These are phyloP conservation scores for Hemileia vastatrix DNA, from an alignment of 1,284 basidiomycete species.

Conservation along the genomic window DNA sequence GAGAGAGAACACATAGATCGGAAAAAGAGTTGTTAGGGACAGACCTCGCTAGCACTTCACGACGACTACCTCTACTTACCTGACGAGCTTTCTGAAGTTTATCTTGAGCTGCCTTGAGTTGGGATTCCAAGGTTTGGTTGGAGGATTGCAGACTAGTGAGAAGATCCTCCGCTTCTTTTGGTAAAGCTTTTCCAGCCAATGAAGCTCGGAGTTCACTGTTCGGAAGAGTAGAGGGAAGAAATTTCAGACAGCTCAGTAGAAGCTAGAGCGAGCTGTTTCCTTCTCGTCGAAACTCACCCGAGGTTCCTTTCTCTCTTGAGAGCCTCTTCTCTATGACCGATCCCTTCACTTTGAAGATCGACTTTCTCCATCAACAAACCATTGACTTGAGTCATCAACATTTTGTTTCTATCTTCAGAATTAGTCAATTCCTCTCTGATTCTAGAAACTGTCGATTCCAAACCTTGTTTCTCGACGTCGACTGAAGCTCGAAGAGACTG, in stretches of 20 bases:
- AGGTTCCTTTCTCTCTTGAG: slow-evolving; percentile 69
- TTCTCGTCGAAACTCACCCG: slow-evolving; percentile 51
- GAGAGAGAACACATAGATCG: neutral
- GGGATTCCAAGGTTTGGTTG: slow-evolving; percentile 59
- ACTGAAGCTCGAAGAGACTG: slow-evolving; percentile 72
- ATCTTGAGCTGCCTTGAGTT: slow-evolving; percentile 61
- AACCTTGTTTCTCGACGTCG: slow-evolving; percentile 67
- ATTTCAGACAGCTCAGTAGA: neutral
- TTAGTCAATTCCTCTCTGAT: slow-evolving; percentile 62
- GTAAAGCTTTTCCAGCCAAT: slow-evolving; percentile 62
- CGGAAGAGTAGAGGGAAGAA: neutral
- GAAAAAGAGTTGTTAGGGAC: slow-evolving; percentile 19
- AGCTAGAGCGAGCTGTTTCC: slow-evolving; percentile 37
- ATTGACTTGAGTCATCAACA: slow-evolving; percentile 63
- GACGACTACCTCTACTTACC: slow-evolving; percentile 48
- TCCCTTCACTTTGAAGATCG: slow-evolving; percentile 71
- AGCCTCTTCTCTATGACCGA: slow-evolving; percentile 70
- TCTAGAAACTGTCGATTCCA: slow-evolving; percentile 59
- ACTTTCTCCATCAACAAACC: slow-evolving; percentile 77
- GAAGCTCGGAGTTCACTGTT: slow-evolving; percentile 63
- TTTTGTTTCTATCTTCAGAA: slow-evolving; percentile 69
- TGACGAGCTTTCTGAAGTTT: slow-evolving; percentile 70
- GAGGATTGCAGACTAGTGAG: slow-evolving; percentile 67
- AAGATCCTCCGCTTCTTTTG: slow-evolving; percentile 66
- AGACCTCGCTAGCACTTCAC: slow-evolving; percentile 1